Percentiles rank a stretch among this genome's conserved stretches.
Evolutionary conservation across 1,139 yeast genomes (phyloP).

Genomic region (Geotrichum candidum): DNA sequence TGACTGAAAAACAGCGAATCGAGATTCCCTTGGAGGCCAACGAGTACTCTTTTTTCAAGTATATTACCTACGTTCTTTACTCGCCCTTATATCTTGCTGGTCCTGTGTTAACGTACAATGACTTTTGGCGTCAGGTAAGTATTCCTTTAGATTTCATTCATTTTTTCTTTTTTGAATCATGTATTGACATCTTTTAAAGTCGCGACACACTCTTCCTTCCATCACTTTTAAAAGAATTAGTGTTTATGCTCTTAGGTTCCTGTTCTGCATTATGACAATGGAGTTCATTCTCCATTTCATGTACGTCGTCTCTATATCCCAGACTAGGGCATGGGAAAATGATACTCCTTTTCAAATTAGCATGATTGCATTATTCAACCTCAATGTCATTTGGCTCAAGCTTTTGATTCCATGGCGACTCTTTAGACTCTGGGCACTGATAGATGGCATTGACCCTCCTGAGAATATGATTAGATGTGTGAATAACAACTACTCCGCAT

Average conservation of each 20-base stretch:
- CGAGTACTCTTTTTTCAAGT: slow-evolving; percentile 59
- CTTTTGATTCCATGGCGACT: slow-evolving; percentile 93
- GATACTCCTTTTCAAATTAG: slow-evolving; percentile 89
- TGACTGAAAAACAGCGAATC: slow-evolving; percentile 63
- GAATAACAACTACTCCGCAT: slow-evolving; percentile 86
- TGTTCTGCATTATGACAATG: slow-evolving; percentile 75
- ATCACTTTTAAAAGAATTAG: slow-evolving; percentile 48
- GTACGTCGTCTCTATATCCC: slow-evolving; percentile 89
- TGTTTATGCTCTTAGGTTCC: slow-evolving; percentile 60
- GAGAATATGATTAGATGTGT: slow-evolving; percentile 97
- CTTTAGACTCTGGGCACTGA: slow-evolving; percentile 84
- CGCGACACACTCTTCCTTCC: slow-evolving; percentile 43
- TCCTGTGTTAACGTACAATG: slow-evolving; percentile 89
- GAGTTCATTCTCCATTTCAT: slow-evolving; percentile 81
- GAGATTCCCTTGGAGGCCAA: slow-evolving; percentile 52
- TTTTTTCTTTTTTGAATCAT: slow-evolving; percentile 23
- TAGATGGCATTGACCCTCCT: slow-evolving; percentile 93
- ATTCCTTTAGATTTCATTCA: slow-evolving; percentile 27
- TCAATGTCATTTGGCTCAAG: slow-evolving; percentile 86
- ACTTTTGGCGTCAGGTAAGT: slow-evolving; percentile 63
- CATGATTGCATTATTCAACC: slow-evolving; percentile 87
- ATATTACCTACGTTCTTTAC: slow-evolving; percentile 70
- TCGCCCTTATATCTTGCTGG: slow-evolving; percentile 94
- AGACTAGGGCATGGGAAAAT: slow-evolving; percentile 83
- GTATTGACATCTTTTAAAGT: slow-evolving; percentile 19